These are phyloP conservation scores for Gonapodya prolifera DNA, from an alignment of 192 early-diverging fungal species.

Conservation along the genomic window DNA sequence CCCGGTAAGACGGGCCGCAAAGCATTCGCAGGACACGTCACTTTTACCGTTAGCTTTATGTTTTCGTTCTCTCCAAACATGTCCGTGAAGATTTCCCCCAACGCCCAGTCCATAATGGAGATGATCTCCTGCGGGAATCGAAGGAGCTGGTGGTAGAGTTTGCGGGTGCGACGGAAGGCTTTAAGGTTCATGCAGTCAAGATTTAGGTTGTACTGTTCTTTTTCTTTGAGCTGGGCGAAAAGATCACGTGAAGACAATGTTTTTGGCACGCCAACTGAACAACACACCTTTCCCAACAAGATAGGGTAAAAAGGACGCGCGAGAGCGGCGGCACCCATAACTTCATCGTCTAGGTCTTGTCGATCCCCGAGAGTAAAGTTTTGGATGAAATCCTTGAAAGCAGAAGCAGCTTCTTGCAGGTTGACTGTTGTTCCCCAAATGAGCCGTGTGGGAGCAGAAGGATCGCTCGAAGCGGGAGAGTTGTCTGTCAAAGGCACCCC, in stretches of 20 bases:
- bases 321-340: slow-evolving; percentile 2
- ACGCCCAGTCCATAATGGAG: slow-evolving; percentile 79
- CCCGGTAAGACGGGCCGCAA: too few relatives aligned
- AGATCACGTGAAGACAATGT: slow-evolving; percentile 4
- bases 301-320: background rate
- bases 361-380: slow-evolving; percentile 43
- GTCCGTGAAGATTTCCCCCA: slow-evolving; percentile 60
- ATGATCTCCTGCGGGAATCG: slow-evolving; percentile 95
- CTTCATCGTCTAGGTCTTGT: slow-evolving; percentile 8
- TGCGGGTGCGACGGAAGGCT: slow-evolving; percentile 44
- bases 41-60: slow-evolving; percentile 36
- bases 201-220: slow-evolving; percentile 61
- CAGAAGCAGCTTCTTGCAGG: slow-evolving; percentile 63
- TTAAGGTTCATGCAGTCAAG: slow-evolving; percentile 77
- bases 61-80: slow-evolving; percentile 53
- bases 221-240: slow-evolving; percentile 63
- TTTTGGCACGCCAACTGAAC: too few relatives aligned
- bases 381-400: slow-evolving; percentile 69
- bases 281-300: background rate
- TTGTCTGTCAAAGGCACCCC: background rate
- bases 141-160: slow-evolving; percentile 73
- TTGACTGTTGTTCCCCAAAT: slow-evolving; percentile 95
- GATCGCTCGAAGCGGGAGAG: background rate
- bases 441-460: slow-evolving; percentile 9
- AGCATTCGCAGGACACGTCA: too few relatives aligned